These are phyloP conservation scores for Ustilago hordei DNA, from an alignment of 1,284 basidiomycete genomes.

Conservation along the genomic window DNA sequence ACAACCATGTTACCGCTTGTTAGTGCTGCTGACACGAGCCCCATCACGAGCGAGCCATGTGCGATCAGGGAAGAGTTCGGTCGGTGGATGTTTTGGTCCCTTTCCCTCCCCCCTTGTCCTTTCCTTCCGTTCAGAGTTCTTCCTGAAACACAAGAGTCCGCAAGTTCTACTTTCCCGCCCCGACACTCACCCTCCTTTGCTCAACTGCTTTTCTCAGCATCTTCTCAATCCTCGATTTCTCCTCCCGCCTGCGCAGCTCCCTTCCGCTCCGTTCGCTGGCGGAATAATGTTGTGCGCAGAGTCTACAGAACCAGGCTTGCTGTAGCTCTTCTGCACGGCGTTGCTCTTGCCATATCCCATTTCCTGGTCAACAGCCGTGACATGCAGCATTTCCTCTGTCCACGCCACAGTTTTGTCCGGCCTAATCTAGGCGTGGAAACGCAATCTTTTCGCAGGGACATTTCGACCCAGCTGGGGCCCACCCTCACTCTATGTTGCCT, in stretches of 20 bases:
- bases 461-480: not conserved
- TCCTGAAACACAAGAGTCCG: constrained; percentile 1
- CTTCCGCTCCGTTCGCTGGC: constrained; percentile 1
- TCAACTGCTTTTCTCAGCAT: not conserved
- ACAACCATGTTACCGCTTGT: not conserved
- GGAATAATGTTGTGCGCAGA: constrained; percentile 5
- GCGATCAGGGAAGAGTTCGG: not conserved
- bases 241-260: not conserved
- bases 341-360: not conserved
- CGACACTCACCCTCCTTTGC: not conserved
- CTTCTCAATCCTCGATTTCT: not conserved
- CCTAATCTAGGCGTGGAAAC: constrained; percentile 4
- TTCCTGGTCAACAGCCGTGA: constrained; percentile 3
- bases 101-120: not conserved
- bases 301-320: constrained; percentile 4
- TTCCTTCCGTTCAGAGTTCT: not conserved
- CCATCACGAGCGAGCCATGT: not conserved
- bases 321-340: not conserved
- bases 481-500: not conserved
- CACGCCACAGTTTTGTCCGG: not conserved
- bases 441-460: not conserved
- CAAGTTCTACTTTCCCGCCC: constrained; percentile 1
- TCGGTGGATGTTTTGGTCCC: not conserved
- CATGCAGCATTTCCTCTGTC: not conserved
- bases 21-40: not conserved